A percentile compares a stretch with the other conserved stretches of the same genome.
phyloP scores from a whole-genome alignment of 345 rosid genomes.

The Anacardium occidentale region DNA sequence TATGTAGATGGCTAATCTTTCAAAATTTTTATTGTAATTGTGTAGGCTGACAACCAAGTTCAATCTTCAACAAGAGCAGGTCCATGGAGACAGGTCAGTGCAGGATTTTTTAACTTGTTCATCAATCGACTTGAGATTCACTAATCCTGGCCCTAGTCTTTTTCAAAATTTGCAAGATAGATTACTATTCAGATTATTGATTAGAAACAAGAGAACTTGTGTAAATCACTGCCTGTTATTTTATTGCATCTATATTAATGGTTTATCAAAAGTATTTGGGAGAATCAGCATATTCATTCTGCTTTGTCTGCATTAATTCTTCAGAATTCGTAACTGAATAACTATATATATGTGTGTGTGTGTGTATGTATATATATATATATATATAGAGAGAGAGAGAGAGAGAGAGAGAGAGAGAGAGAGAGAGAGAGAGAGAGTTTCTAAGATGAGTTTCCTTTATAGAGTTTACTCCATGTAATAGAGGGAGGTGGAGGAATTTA shows the following conservation, averaged over 20 bases:
- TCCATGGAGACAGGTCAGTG: constrained; percentile 83
- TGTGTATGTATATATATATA: background rate
- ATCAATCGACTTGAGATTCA: background rate
- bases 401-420: too few species aligned
- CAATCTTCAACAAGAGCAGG: constrained; percentile 58
- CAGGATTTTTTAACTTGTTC: background rate
- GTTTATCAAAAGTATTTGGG: background rate
- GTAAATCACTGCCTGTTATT: background rate
- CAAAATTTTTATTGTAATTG: constrained; percentile 12
- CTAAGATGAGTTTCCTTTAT: background rate
- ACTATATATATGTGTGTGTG: too few species aligned
- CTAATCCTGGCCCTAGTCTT: background rate
- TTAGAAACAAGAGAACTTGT: background rate
- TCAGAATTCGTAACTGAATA: background rate
- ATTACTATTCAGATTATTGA: background rate
- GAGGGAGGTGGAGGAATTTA: background rate
- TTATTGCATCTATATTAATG: background rate
- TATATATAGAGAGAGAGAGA: background rate
- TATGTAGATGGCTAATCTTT: constrained; percentile 13
- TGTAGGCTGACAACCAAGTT: constrained; percentile 66
- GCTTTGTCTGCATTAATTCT: background rate
- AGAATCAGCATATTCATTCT: background rate
- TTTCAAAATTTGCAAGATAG: background rate
- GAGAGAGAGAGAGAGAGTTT: too few species aligned
- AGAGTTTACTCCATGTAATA: background rate